Evolutionary conservation across 768 basidiomycete species (phyloP).

Genomic region (Lyophyllum semitale): DNA sequence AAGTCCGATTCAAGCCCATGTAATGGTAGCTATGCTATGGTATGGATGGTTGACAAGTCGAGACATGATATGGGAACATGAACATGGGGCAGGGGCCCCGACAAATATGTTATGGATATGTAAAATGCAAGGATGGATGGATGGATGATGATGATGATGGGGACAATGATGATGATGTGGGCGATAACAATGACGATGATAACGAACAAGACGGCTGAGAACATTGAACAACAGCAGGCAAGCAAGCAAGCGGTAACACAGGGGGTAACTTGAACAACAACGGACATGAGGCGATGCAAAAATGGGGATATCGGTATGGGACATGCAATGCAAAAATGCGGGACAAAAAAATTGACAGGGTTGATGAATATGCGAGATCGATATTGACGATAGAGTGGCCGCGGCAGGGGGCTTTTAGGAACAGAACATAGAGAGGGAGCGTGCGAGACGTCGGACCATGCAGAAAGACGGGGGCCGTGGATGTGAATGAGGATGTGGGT

Average conservation of each 20-base stretch:
- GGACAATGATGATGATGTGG: background rate
- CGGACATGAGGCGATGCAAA: background rate
- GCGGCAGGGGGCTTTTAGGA: background rate
- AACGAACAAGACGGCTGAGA: too few relatives aligned
- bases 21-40: background rate
- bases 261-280: background rate
- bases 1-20: background rate
- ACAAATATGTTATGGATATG: background rate
- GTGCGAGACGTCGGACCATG: background rate
- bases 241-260: background rate
- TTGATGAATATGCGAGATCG: background rate
- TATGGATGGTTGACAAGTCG: background rate
- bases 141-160: background rate
- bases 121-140: background rate
- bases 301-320: background rate
- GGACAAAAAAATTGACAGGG: background rate
- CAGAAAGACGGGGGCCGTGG: background rate
- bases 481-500: background rate
- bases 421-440: background rate
- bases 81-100: background rate
- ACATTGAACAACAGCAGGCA: too few relatives aligned
- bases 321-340: slow-evolving; percentile 3
- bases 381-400: background rate
- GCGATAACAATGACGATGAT: background rate
- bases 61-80: background rate